Base-by-base conservation (phyloP, 2,329 filamentous ascomycete species). In the Cryphonectria carpinicola region DNA sequence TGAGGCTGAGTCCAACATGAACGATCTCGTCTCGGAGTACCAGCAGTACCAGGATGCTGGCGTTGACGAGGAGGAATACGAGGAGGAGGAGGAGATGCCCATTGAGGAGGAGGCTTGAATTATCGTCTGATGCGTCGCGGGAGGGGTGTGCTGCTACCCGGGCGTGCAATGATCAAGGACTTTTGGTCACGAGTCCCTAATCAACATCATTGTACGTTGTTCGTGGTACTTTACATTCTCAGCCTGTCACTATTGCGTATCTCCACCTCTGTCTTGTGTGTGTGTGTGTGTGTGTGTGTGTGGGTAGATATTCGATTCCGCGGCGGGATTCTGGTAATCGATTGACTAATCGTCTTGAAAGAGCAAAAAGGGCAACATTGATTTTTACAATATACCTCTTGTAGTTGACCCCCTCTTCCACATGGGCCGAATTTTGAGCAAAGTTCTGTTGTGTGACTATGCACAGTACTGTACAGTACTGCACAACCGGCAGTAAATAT, bases 1-100 rank as follows among this genome's bases (percentile, higher is more conserved):
- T 82, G 96, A 99, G 90, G 96, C 96, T 79, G 96, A 99, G 92
- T 97, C 93, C 86, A 99, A 99, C 90, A 98, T 99, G 96, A 98
- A 99, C 89, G 96, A 99, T 85, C 88, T 99, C 82, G 95, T 99
- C 80, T 97, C 94, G 74, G 96, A 99, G 86, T 99, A 99, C 89
- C 96, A 98, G 90, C 96, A 99, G 86, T 99, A 99, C 91, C 96
- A 99, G 90, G 96, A 99, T 84, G 96, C 96, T 82, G 93, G 93
- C 80, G 90, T 98, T 84, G 97, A 96, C 73, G 96, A 99, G 86
- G 95, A 94, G 79, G 95, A 98, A 86, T 95, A 97, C 86, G 94
- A 97, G 82, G 95, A 97, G 82, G 92, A 92, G 79, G 94, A 96
- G 88, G 95, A 97, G 84, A 88, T 87, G 75, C 90, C 90, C 83